Evolutionary conservation across 352 stramenopile genomes (phyloP).

Genomic region (Phytophthora quininea): DNA sequence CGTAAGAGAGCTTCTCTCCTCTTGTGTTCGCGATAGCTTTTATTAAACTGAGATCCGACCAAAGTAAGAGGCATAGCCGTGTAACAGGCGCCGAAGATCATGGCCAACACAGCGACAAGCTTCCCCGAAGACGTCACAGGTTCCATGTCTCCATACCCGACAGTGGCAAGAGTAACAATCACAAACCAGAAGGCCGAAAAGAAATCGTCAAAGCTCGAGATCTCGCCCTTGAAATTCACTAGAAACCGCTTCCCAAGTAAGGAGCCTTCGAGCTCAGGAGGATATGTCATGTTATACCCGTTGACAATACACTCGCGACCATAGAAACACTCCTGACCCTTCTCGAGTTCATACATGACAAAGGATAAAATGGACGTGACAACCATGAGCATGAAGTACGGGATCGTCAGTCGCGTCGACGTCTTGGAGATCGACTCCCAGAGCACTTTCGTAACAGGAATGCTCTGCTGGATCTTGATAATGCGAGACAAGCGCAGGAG

Average conservation of each 20-base stretch:
- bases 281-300: slow-evolving; percentile 66
- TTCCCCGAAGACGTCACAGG: slow-evolving; percentile 68
- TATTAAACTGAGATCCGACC: slow-evolving; percentile 83
- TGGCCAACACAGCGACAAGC: slow-evolving; percentile 74
- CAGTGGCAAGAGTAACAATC: slow-evolving; percentile 77
- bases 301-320: slow-evolving; percentile 64
- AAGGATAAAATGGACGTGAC: slow-evolving; percentile 79
- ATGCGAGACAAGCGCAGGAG: slow-evolving; percentile 69
- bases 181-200: slow-evolving; percentile 88
- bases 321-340: slow-evolving; percentile 80
- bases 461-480: slow-evolving; percentile 83
- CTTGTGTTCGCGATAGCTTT: slow-evolving; percentile 84
- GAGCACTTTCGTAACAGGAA: slow-evolving; percentile 77
- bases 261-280: slow-evolving; percentile 53
- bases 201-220: slow-evolving; percentile 80
- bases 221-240: slow-evolving; percentile 69
- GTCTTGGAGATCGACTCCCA: slow-evolving; percentile 87
- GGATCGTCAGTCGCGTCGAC: slow-evolving; percentile 71
- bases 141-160: slow-evolving; percentile 83
- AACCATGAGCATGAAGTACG: slow-evolving; percentile 83
- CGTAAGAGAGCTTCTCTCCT: slow-evolving; percentile 67
- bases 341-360: slow-evolving; percentile 83
- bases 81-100: slow-evolving; percentile 85
- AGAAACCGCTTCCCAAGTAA: slow-evolving; percentile 70
- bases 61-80: slow-evolving; percentile 83